These are phyloP conservation scores for Fremontodendron californicum DNA, from an alignment of 345 rosid genomes.

Conservation along the genomic window DNA sequence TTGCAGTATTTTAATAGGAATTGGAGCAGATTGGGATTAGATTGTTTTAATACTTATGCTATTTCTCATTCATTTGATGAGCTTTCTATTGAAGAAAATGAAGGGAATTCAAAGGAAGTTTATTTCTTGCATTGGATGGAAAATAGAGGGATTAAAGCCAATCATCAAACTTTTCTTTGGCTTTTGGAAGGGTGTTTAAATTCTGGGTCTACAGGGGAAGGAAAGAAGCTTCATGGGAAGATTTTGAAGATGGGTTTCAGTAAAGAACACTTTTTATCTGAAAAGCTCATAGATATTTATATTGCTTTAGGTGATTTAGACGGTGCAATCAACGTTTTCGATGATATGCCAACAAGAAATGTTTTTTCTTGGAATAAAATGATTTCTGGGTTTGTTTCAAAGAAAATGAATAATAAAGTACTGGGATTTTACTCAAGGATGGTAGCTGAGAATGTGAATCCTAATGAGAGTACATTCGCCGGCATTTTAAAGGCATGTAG, in stretches of 20 bases:
- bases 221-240: conserved; percentile 54
- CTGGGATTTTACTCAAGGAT: conserved; percentile 36
- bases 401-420: conserved; percentile 32
- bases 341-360: conserved; percentile 59
- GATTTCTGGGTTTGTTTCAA: conserved; percentile 37
- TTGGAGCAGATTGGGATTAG: conserved; percentile 23
- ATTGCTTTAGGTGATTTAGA: conserved; percentile 36
- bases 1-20: conserved; percentile 33
- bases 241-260: conserved; percentile 56
- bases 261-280: conserved; percentile 33
- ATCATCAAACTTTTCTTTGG: conserved; percentile 53
- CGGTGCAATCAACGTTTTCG: conserved; percentile 50
- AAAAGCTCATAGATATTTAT: conserved; percentile 49
- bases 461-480: conserved; percentile 41
- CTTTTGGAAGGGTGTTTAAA: conserved; percentile 47
- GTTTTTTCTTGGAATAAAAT: conserved; percentile 51
- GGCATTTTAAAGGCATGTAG: conserved; percentile 49
- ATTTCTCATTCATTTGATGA: conserved; percentile 31
- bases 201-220: conserved; percentile 41
- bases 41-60: conserved; percentile 26
- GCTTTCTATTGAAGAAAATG: conserved; percentile 21
- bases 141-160: conserved; percentile 41
- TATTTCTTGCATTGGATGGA: conserved; percentile 31
- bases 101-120: conserved; percentile 24
- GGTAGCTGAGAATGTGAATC: conserved; percentile 35